Evolutionary conservation across 495 filamentous ascomycete genomes (phyloP), one percentile per base, ranked within the genome.

Genomic region (Podospora sp.): DNA sequence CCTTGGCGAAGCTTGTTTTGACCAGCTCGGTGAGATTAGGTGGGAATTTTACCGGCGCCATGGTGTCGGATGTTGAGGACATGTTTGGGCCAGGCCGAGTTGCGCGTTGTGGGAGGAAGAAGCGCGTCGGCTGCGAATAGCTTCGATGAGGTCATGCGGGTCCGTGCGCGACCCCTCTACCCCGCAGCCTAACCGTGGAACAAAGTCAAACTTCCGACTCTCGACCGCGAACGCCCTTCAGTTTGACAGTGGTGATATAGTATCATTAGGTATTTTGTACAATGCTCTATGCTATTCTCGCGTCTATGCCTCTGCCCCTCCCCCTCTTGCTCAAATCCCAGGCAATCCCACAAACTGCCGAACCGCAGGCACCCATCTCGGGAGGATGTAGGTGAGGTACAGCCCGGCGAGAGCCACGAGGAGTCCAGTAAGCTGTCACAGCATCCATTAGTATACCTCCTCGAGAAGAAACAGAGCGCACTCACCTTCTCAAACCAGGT

Each of bases 401-500:
- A 96, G 77, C 50, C 85, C 87, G 6, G 81, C 76, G 49, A 92
- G 78, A 11, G 93, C 91, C 24, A 93, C 84, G 11, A 89, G 53
- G 20, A 96, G 77, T 0, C 92, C 92, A 40, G 91, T 92, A 69
- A 91, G 81, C 90, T 90, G 59, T 53, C 33, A 35, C n/a, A 29
- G 3, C 12, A 25, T 7, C 29, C 20, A 36, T 60, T 52, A 49
- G 24, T 9, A 26, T 59, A 22, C 20, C 61, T 51, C 63, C 63
- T 40, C 11, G 0, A 52, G 12, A 62, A 20, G 36, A 46, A 36
- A 46, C 59, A 12, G 7, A 36, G 59, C 16, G 25, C 18, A 79
- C 84, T 67, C 74, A 92, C 92, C 90, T 98, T 98, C 81, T 99
- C 95, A 74, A 94, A 88, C 95, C 94, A 97, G 5, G 95, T 97